Evolutionary conservation across 148 eudicot species (phyloP).

Genomic region (Agrostemma githago): DNA sequence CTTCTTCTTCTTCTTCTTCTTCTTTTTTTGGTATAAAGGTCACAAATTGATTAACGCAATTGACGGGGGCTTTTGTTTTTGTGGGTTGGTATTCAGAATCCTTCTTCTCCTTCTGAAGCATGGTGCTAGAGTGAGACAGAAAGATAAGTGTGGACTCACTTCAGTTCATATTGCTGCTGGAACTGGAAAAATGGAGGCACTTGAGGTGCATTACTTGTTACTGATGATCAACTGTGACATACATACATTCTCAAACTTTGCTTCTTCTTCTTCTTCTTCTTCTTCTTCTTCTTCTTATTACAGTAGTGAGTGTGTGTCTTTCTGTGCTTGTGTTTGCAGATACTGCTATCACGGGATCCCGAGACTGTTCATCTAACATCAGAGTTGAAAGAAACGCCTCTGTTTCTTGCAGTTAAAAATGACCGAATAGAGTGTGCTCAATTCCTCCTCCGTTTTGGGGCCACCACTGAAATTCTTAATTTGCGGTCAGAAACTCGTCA

Average conservation of each 20-base stretch:
- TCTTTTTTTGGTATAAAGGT: too few relatives aligned
- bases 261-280: not conserved
- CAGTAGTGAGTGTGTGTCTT: not conserved
- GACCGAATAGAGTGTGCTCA: constrained; percentile 30
- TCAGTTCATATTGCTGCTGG: constrained; percentile 35
- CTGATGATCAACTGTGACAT: constrained; percentile 2
- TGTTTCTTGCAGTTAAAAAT: constrained; percentile 38
- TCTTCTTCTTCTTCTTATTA: not conserved
- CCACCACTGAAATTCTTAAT: constrained; percentile 32
- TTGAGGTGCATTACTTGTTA: constrained; percentile 22
- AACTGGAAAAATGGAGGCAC: constrained; percentile 32
- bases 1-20: too few relatives aligned
- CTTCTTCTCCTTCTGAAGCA: constrained; percentile 29
- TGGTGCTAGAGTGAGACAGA: constrained; percentile 38
- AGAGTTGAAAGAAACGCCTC: constrained; percentile 33
- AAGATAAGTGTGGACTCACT: constrained; percentile 32
- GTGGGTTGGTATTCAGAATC: constrained; percentile 19
- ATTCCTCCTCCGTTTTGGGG: constrained; percentile 33
- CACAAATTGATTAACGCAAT: too few relatives aligned
- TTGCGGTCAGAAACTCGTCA: constrained; percentile 27
- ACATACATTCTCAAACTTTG: not conserved
- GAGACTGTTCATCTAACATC: constrained; percentile 27
- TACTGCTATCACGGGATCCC: constrained; percentile 27
- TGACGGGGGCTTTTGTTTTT: too few relatives aligned
- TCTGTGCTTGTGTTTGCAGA: constrained; percentile 20